phyloP scores from a whole-genome alignment of 805 yeast genomes.

The Candida gorgasii region DNA sequence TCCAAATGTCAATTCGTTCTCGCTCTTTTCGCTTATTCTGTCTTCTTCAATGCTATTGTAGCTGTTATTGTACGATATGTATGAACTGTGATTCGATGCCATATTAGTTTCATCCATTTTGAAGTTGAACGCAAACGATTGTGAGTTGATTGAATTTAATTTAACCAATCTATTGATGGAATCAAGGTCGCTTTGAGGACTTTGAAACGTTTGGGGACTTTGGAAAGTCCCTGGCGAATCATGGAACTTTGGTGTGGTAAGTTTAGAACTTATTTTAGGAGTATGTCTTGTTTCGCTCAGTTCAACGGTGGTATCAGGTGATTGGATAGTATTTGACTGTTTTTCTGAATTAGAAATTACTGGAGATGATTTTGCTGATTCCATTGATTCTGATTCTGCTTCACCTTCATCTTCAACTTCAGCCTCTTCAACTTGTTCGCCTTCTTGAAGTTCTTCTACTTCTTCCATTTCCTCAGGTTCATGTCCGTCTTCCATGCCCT shows the following conservation, averaged over 20 bases:
- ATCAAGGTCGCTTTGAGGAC: conserved; percentile 4
- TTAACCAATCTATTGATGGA: conserved; percentile 11
- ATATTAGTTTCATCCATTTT: conserved; percentile 9
- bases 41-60: conserved; percentile 3
- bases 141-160: conserved; percentile 12
- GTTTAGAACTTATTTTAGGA: neutral
- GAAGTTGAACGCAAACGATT: conserved; percentile 16
- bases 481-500: neutral
- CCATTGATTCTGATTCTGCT: neutral
- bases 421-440: neutral
- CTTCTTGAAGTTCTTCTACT: neutral
- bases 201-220: conserved; percentile 2
- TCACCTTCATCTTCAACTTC: neutral
- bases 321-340: neutral
- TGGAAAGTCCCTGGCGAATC: conserved; percentile 4
- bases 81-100: neutral
- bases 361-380: neutral
- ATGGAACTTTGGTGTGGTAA: neutral
- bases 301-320: neutral
- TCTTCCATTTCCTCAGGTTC: too few species aligned
- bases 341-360: too few species aligned
- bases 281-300: too few species aligned
- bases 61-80: neutral
- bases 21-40: conserved; percentile 1
- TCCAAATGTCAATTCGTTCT: conserved; percentile 1